Evolutionary conservation across 257 asterid genomes (phyloP).

Genomic region (Verbena officinalis): DNA sequence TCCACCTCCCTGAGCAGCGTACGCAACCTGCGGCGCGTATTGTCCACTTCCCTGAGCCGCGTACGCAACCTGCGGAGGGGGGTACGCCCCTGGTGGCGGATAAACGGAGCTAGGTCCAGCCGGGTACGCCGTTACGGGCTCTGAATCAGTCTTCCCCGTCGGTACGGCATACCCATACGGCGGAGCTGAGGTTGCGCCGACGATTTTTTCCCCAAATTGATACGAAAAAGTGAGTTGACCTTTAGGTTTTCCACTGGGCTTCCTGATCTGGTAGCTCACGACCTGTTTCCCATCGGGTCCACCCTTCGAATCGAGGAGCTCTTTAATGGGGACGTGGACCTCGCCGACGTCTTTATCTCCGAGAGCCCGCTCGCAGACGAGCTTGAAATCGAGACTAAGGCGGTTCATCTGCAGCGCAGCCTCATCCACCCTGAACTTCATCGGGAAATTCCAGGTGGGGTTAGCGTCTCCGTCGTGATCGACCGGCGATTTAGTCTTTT

Average conservation of each 20-base stretch:
- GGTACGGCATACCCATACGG: slow-evolving; percentile 29
- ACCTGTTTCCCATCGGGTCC: slow-evolving; percentile 43
- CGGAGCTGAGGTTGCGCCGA: slow-evolving; percentile 27
- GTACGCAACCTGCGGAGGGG: slow-evolving; percentile 43
- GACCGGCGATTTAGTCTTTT: slow-evolving; percentile 61
- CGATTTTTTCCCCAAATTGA: slow-evolving; percentile 51
- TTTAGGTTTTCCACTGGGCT: slow-evolving; percentile 78
- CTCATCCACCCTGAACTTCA: slow-evolving; percentile 77
- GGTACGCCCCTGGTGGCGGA: slow-evolving; percentile 45
- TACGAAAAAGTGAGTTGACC: slow-evolving; percentile 75
- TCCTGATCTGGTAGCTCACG: slow-evolving; percentile 80
- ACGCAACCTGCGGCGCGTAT: slow-evolving; percentile 42
- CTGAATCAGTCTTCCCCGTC: slow-evolving; percentile 27
- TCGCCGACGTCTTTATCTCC: slow-evolving; percentile 89
- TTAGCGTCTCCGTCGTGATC: slow-evolving; percentile 62
- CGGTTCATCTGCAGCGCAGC: slow-evolving; percentile 58
- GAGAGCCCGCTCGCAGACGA: slow-evolving; percentile 66
- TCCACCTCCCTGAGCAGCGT: slow-evolving; percentile 25
- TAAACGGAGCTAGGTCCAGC: slow-evolving; percentile 57
- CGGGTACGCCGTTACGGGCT: slow-evolving; percentile 54
- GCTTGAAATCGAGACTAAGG: slow-evolving; percentile 60
- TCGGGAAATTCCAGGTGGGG: slow-evolving; percentile 78
- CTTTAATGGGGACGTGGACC: slow-evolving; percentile 69
- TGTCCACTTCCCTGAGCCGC: background rate
- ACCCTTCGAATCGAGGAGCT: slow-evolving; percentile 62